phyloP scores from a whole-genome alignment of 345 rosid species.

The Populus simonii region DNA sequence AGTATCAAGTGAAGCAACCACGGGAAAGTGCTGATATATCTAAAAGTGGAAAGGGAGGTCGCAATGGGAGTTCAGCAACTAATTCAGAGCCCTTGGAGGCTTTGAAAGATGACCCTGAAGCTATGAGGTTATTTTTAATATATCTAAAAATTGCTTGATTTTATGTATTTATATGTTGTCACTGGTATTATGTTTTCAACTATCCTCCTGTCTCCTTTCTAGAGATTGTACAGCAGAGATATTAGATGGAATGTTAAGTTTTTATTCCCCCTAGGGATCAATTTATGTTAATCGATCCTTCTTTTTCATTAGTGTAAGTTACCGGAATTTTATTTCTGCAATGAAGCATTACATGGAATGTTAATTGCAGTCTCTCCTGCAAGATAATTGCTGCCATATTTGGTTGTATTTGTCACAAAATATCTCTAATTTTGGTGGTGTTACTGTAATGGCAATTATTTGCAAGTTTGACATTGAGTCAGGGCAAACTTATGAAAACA shows the following conservation, averaged over 20 bases:
- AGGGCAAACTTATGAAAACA: background rate
- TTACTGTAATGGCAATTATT: background rate
- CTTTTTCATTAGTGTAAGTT: background rate
- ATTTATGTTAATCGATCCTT: background rate
- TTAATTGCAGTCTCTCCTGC: background rate
- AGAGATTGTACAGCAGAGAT: background rate
- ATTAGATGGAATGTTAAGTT: background rate
- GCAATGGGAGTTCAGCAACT: conserved; percentile 23
- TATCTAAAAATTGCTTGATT: background rate
- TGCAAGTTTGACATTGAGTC: background rate
- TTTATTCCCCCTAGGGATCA: background rate
- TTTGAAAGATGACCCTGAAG: conserved; percentile 72
- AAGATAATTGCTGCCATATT: background rate
- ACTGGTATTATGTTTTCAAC: background rate
- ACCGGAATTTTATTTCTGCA: background rate
- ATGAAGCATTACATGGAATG: background rate
- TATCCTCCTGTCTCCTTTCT: background rate
- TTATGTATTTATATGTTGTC: background rate
- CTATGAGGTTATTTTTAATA: conserved; percentile 53
- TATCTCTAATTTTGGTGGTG: background rate
- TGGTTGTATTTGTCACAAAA: background rate
- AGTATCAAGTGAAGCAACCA: conserved; percentile 27
- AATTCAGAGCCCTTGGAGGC: conserved; percentile 54
- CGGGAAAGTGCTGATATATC: conserved; percentile 21
- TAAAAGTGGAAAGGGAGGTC: conserved; percentile 15